Conservation (phyloP, 2,329 filamentous ascomycete species). For the Podosphaera fusca region DNA sequence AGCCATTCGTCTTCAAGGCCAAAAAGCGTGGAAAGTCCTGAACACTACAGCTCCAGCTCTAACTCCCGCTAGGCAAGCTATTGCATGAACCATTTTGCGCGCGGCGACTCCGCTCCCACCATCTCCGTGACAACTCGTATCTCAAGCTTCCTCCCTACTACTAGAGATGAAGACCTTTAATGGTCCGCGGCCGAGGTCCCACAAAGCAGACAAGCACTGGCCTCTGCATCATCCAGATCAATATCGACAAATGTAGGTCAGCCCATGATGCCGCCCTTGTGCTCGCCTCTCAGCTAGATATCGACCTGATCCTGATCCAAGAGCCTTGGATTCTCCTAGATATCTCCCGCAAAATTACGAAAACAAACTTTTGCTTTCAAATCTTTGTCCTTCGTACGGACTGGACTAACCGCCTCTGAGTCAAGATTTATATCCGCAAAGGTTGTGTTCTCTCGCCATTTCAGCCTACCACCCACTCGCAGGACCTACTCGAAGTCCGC, state of each 20-base stretch:
- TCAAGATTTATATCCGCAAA: too few relatives aligned
- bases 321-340: not conserved
- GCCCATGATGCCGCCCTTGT: not conserved
- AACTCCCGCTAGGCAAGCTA: not conserved
- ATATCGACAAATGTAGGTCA: not conserved
- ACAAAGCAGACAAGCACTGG: too few relatives aligned
- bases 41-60: not conserved
- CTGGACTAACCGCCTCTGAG: too few relatives aligned
- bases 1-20: not conserved
- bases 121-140: not conserved
- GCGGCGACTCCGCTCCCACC: not conserved
- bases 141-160: not conserved
- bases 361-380: too few relatives aligned
- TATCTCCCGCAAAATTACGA: not conserved
- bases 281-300: not conserved
- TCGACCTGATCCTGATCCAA: not conserved
- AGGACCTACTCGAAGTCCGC: too few relatives aligned
- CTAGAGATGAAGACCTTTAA: not conserved
- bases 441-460: too few relatives aligned
- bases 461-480: too few relatives aligned
- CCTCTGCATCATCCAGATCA: too few relatives aligned
- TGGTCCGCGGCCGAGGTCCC: not conserved
- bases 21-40: not conserved
- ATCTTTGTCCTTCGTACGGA: too few relatives aligned
- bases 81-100: not conserved